Base-by-base conservation (phyloP, 164 flowering plant species). In the grape (Vitis vinifera) region DNA sequence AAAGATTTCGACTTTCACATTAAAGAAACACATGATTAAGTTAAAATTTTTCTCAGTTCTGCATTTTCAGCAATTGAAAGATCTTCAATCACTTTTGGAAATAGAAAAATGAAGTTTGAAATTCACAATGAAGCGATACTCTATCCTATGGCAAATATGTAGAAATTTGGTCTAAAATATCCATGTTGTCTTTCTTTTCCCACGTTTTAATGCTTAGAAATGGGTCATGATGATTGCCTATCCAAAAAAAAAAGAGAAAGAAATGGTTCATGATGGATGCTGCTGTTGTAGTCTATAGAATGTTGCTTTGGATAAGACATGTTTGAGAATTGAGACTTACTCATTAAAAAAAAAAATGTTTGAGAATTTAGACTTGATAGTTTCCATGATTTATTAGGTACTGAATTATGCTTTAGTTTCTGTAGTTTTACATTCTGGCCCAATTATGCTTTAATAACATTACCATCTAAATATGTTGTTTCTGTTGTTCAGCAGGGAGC, bases 401-500 rank as follows among this genome's bases (percentile, higher is more conserved):
- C 56, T 10, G 56, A 6, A 13, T 16, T 37, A 37, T 37, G 44
- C 44, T 37, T 37, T 37, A 37, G 44, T 37, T 37, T n/a, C 50
- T 14, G 8, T 15, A 31, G 50, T n/a, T 4, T 12, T 37, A 37
- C 2, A 62, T 15, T 14, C n/a, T 62, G 23, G 17, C 51, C n/a
- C n/a, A 51, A 62, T 44, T 62, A 44, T 14, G 23, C n/a, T 62
- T 31, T 15, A 9, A 12, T 10, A 2, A 2, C 8, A 37, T 3
- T 37, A 37, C 44, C 4, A 37, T 37, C 44, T 37, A 37, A 37
- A 37, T 4, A 37, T 37, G 44, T 37, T 37, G 44, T 37, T 37
- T 37, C 4, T 66, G 44, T 61, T 30, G 15, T 48, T 62, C 27
- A 55, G 71, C 74, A 79, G 85, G 73, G 61, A 65, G 55, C 10